Percentiles rank a stretch among this genome's conserved stretches.
Evolutionary conservation across 257 asterid species (phyloP).

Genomic region (Nicotiana obtusifolia): DNA sequence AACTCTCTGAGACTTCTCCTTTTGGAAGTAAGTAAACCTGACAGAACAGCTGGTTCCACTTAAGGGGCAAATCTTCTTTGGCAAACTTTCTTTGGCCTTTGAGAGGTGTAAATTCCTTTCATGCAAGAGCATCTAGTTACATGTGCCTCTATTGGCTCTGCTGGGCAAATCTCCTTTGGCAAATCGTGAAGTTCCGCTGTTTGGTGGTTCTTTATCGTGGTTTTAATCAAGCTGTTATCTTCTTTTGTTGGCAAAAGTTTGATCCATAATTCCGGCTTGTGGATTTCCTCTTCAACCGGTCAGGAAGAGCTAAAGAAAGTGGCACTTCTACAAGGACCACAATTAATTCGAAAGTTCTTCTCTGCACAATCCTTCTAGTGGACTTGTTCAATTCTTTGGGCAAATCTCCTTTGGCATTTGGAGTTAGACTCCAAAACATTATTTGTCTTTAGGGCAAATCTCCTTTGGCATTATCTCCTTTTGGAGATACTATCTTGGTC

Average conservation of each 20-base stretch:
- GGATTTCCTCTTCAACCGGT: slow-evolving; percentile 17
- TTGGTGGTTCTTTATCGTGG: slow-evolving; percentile 21
- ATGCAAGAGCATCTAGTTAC: slow-evolving; percentile 19
- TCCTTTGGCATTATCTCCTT: slow-evolving; percentile 90
- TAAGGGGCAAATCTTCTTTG: slow-evolving; percentile 58
- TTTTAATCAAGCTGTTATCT: slow-evolving; percentile 11
- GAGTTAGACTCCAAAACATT: slow-evolving; percentile 35
- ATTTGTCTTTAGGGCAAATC: slow-evolving; percentile 57
- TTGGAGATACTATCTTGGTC: slow-evolving; percentile 46
- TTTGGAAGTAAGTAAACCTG: slow-evolving; percentile 33
- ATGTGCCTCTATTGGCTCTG: slow-evolving; percentile 18
- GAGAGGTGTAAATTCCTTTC: slow-evolving; percentile 29
- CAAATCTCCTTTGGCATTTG: slow-evolving; percentile 76
- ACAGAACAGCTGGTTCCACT: slow-evolving; percentile 14
- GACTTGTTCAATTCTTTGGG: slow-evolving; percentile 29
- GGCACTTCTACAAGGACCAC: slow-evolving; percentile 15
- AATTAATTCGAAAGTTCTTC: slow-evolving; percentile 15
- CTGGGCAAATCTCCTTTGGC: slow-evolving; percentile 70
- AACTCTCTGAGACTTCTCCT: slow-evolving; percentile 18
- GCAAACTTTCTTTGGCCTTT: slow-evolving; percentile 48
- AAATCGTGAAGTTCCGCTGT: slow-evolving; percentile 32
- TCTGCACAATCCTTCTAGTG: slow-evolving; percentile 19
- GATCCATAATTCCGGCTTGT: background rate
- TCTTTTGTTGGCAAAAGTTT: slow-evolving; percentile 10
- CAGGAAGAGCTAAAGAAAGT: slow-evolving; percentile 6